Evolutionary conservation across 371 early-diverging fungal genomes (phyloP), one percentile per base, ranked within the genome.

Genomic region (Dinochytrium kinnereticum): DNA sequence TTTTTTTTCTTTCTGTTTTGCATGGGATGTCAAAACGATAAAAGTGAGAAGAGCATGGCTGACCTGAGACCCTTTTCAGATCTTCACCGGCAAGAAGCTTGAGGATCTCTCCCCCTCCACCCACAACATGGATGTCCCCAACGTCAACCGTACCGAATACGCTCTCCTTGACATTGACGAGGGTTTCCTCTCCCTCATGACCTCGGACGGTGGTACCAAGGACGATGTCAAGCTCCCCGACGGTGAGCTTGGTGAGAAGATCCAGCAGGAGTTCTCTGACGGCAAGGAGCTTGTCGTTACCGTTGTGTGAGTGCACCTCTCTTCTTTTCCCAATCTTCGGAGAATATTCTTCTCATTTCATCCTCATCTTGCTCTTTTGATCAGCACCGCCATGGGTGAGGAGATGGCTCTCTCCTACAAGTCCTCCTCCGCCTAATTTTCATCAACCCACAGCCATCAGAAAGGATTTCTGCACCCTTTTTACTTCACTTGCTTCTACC

Each of bases 81-180:
- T 98, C 88, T 98, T 98, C 91, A 98, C 95, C 78, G 90, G 90
- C 85, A 95, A 92, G 93, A 95, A 92, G 85, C 87, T 87, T 77
- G 95, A 95, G 88, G 98, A 98, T 89, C 84, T 98, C 80, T 97
- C 96, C 77, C 98, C 98, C 80, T 98, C 98, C 81, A 98, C 98
- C 86, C 98, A 98, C 93, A 98, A 98, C 93, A 96, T 98, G 96
- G 94, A 98, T 78, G 98, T 98, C 71, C 98, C 98, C 83, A 90
- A 95, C 88, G 94, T 98, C 79, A 71, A 31, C 79, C 94, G 96
- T 86, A 83, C 78, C 59, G 97, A 98, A 82, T 97, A 88, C 89
- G 72, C 78, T 19, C 90, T 98, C 75, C 76, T 96, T 79, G 89
- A 95, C 88, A 90, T 97, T 77, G 96, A 95, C 71, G 96, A 96